Evolutionary conservation across 805 yeast species (phyloP).

Genomic region (Candida anglica): DNA sequence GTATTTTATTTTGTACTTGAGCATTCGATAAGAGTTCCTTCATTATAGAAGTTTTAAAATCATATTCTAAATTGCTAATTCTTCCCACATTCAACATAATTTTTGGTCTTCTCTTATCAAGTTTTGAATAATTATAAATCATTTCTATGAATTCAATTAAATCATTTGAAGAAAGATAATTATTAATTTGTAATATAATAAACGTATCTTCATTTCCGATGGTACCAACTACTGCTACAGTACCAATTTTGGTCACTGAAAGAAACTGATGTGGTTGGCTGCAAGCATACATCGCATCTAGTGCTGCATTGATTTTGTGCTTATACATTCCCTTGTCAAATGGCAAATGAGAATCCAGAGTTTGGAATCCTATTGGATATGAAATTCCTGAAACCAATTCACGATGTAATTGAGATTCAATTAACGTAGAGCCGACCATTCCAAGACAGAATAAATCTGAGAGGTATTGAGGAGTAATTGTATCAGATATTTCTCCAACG

Average conservation of each 20-base stretch:
- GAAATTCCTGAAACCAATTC: slow-evolving; percentile 50
- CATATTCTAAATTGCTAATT: slow-evolving; percentile 13
- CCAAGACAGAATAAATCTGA: slow-evolving; percentile 46
- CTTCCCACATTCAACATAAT: slow-evolving; percentile 27
- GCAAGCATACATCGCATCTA: slow-evolving; percentile 45
- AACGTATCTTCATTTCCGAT: slow-evolving; percentile 50
- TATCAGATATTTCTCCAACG: slow-evolving; percentile 43
- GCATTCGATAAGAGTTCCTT: slow-evolving; percentile 11
- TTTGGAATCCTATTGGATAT: slow-evolving; percentile 45
- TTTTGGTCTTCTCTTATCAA: slow-evolving; percentile 11
- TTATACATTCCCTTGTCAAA: slow-evolving; percentile 20
- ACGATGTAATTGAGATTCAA: slow-evolving; percentile 48
- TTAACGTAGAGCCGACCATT: slow-evolving; percentile 36
- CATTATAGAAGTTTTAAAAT: slow-evolving; percentile 9
- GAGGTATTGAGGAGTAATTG: slow-evolving; percentile 48
- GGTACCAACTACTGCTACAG: slow-evolving; percentile 47
- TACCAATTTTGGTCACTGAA: slow-evolving; percentile 44
- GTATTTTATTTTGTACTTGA: slow-evolving; percentile 12
- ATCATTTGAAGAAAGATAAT: slow-evolving; percentile 10
- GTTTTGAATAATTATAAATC: slow-evolving; percentile 14
- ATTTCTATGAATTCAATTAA: slow-evolving; percentile 9
- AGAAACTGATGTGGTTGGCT: slow-evolving; percentile 44
- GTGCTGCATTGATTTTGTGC: slow-evolving; percentile 31
- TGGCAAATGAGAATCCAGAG: slow-evolving; percentile 14
- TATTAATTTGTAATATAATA: slow-evolving; percentile 28